Conservation (phyloP, 345 rosid genomes). For the Viola odorata region DNA sequence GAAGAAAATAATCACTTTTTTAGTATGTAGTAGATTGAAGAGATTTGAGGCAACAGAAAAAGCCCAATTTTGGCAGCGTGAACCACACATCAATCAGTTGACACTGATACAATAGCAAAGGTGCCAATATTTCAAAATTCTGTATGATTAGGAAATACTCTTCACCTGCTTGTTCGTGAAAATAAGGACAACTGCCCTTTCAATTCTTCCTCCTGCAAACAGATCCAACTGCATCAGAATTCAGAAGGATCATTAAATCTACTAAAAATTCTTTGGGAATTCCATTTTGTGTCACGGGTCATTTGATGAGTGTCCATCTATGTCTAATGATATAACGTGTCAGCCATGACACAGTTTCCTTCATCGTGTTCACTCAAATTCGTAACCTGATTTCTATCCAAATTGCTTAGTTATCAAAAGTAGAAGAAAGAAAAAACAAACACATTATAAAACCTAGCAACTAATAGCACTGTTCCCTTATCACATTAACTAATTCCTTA, state of each 20-base stretch:
- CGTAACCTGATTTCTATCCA: too few relatives aligned
- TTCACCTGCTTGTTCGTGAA: conserved; percentile 58
- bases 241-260: neutral
- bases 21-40: neutral
- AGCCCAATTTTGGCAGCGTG: neutral
- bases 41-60: neutral
- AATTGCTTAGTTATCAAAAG: too few relatives aligned
- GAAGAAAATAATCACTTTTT: neutral
- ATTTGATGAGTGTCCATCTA: too few relatives aligned
- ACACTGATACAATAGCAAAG: neutral
- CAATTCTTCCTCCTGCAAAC: conserved; percentile 44
- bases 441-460: too few relatives aligned
- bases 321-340: too few relatives aligned
- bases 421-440: too few relatives aligned
- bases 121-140: neutral
- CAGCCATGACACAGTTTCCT: too few relatives aligned
- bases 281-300: too few relatives aligned
- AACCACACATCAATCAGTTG: neutral
- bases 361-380: too few relatives aligned
- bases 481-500: neutral
- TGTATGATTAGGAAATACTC: neutral
- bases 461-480: too few relatives aligned
- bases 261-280: too few relatives aligned
- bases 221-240: neutral
- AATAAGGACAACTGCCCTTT: conserved; percentile 50